phyloP scores from a whole-genome alignment of 345 rosid species.

The Eucalyptus marginata region DNA sequence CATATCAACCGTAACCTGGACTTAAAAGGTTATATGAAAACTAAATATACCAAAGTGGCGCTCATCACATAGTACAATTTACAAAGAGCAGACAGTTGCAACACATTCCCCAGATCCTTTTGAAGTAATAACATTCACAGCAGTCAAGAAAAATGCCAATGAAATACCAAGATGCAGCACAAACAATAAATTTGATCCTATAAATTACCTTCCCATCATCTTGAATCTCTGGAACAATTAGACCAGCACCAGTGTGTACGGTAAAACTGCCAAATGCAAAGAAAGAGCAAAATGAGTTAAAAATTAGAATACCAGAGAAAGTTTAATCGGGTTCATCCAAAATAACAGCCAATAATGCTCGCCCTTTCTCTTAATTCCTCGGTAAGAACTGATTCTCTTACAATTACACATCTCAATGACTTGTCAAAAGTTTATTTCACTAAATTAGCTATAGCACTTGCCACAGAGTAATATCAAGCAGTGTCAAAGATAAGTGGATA shows the following conservation, averaged over 20 bases:
- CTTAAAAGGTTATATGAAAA: not conserved
- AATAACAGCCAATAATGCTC: not conserved
- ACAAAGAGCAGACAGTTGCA: not conserved
- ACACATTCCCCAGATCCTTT: not conserved
- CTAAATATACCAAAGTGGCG: not conserved
- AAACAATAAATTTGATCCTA: not conserved
- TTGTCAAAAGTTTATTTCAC: not conserved
- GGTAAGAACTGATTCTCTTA: not conserved
- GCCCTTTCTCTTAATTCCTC: not conserved
- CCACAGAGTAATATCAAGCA: not conserved
- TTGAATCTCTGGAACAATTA: conserved; percentile 85
- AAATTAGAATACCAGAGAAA: not conserved
- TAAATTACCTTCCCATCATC: not conserved
- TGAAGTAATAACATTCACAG: not conserved
- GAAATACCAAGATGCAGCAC: not conserved
- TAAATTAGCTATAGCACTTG: not conserved
- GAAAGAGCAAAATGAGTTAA: not conserved
- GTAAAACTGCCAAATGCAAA: conserved; percentile 39
- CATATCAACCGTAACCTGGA: conserved; percentile 93
- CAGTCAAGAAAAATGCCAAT: not conserved
- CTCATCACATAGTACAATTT: not conserved
- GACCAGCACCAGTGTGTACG: conserved; percentile 86
- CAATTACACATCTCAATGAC: not conserved
- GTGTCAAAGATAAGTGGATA: not conserved
- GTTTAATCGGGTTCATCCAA: not conserved